These are phyloP conservation scores for Colletotrichum aenigma DNA, from an alignment of 2,329 filamentous ascomycete species.

Conservation along the genomic window DNA sequence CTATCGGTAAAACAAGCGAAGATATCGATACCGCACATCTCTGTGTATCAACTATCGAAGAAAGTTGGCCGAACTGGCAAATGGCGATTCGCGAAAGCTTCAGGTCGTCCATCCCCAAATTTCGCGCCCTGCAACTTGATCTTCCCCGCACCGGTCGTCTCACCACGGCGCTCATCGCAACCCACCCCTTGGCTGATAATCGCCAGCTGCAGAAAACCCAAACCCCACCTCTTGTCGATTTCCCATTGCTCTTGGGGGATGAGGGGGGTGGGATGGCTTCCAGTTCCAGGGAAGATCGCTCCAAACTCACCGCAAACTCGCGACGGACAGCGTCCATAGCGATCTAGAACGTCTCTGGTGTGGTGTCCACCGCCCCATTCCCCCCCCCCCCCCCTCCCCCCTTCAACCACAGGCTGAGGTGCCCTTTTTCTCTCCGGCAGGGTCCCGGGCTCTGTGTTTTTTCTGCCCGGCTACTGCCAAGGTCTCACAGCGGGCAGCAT, in stretches of 20 bases:
- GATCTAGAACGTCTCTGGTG: constrained; percentile 12
- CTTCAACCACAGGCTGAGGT: background rate
- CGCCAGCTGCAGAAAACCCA: background rate
- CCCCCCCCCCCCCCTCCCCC: background rate
- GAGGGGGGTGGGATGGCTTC: background rate
- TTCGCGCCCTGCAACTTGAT: background rate
- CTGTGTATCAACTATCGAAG: background rate
- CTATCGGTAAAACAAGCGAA: constrained; percentile 1
- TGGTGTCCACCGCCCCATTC: background rate
- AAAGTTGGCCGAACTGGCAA: background rate
- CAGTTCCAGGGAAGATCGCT: constrained; percentile 9
- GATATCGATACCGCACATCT: background rate
- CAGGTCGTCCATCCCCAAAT: background rate
- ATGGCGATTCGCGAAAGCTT: background rate
- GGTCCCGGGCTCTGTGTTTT: background rate
- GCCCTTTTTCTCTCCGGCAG: background rate
- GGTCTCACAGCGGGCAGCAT: background rate
- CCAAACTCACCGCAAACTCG: constrained; percentile 16
- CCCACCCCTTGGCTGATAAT: background rate
- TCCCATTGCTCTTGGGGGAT: background rate
- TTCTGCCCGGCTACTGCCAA: background rate
- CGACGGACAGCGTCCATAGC: constrained; percentile 1
- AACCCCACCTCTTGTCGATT: background rate
- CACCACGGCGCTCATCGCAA: background rate
- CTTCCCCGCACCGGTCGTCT: constrained; percentile 13